phyloP scores from a whole-genome alignment of 768 basidiomycete genomes.

The Hydnomerulius pinastri region DNA sequence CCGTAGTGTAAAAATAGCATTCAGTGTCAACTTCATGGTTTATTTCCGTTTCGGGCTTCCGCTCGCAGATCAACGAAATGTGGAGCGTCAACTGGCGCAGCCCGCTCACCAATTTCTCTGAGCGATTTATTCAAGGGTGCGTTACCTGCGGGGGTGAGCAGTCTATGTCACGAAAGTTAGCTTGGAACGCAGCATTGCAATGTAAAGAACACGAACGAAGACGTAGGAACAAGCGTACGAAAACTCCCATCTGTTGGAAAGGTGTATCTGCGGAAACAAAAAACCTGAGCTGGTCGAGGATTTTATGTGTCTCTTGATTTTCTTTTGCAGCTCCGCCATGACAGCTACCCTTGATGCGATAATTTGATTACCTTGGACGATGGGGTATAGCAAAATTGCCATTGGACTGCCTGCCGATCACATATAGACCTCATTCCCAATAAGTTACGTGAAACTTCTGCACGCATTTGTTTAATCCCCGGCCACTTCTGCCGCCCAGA shows the following conservation, averaged over 20 bases:
- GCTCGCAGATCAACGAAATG: conserved; percentile 9
- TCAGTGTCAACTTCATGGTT: conserved; percentile 24
- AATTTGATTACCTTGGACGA: no score
- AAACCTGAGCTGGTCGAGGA: not conserved
- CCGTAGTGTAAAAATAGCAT: conserved; percentile 20
- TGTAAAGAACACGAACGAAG: conserved; percentile 23
- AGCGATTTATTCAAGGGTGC: conserved; percentile 26
- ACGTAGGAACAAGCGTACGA: conserved; percentile 28
- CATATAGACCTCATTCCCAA: not conserved
- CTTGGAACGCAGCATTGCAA: not conserved
- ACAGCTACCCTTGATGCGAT: conserved; percentile 15
- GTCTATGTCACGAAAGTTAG: conserved; percentile 19
- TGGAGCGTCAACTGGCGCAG: not conserved
- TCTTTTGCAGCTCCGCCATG: conserved; percentile 29
- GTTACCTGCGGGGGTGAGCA: conserved; percentile 30
- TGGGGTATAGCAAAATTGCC: not conserved
- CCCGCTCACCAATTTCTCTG: conserved; percentile 14
- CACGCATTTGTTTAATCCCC: no score
- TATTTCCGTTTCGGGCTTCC: conserved; percentile 12
- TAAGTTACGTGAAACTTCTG: no score
- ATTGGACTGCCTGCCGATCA: conserved; percentile 4
- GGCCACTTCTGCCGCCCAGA: no score
- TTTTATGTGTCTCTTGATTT: conserved; percentile 18
- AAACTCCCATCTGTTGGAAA: conserved; percentile 38
- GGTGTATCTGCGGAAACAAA: conserved; percentile 18